phyloP scores from a whole-genome alignment of 495 filamentous ascomycete species.

The Wilcoxina mikolae region DNA sequence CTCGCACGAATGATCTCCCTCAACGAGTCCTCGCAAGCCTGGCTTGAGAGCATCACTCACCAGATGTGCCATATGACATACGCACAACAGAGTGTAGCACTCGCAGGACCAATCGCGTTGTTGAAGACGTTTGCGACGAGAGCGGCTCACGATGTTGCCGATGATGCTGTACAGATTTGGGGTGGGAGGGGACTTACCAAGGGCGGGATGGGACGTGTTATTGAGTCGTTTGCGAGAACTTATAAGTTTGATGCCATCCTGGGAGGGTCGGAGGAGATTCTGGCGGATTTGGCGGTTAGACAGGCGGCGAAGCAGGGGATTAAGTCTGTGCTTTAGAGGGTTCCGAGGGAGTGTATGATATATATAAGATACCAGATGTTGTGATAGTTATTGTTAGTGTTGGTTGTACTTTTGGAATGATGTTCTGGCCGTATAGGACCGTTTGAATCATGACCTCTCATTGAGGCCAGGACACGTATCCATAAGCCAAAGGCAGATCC shows the following conservation, averaged over 20 bases:
- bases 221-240: slow-evolving; percentile 68
- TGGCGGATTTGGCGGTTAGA: slow-evolving; percentile 67
- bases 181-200: slow-evolving; percentile 70
- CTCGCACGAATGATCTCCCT: slow-evolving; percentile 80
- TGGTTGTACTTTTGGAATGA: no score
- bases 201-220: slow-evolving; percentile 63
- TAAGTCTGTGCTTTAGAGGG: slow-evolving; percentile 56
- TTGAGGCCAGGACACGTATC: no score
- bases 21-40: slow-evolving; percentile 66
- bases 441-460: no score
- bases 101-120: slow-evolving; percentile 70
- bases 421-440: no score
- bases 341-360: not conserved
- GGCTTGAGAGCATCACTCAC: slow-evolving; percentile 71
- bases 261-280: slow-evolving; percentile 70
- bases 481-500: no score
- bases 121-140: slow-evolving; percentile 67
- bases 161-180: slow-evolving; percentile 74
- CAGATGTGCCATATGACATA: slow-evolving; percentile 84
- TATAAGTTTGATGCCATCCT: slow-evolving; percentile 87
- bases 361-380: not conserved
- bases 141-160: slow-evolving; percentile 65
- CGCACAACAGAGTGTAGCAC: slow-evolving; percentile 54
- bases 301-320: slow-evolving; percentile 73
- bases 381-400: no score